Base-by-base conservation (phyloP, 225 moss, liverwort and hornwort genomes). In the Pseudoscleropodium purum region DNA sequence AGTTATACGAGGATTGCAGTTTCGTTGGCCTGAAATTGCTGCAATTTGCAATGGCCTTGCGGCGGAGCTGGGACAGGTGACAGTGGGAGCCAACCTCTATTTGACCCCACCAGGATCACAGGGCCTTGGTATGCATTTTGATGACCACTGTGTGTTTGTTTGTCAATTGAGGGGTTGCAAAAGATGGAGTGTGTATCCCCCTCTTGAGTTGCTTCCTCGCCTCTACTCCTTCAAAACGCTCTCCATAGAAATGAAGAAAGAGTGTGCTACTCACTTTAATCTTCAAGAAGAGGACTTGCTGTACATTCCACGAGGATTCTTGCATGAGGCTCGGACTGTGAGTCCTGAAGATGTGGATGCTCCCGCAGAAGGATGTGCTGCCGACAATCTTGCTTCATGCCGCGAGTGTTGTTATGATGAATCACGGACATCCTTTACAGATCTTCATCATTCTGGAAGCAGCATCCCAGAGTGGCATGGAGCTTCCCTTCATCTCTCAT, bases 61-160 rank as follows among this genome's bases (percentile, higher is more conserved):
- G 39, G 91, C 13, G 52, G 93, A 93, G 70, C 84, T 93, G 90
- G 96, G 97, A 33, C 98, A 98, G 87, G 95, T 94, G 77, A 98
- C 97, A 84, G 96, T 97, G 47, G 98, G 98, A 82, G 98, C 92
- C 73, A 98, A 97, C 79, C 89, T 97, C 14, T 98, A 97, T 86
- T 67, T 98, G 82, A 98, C 98, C 30, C 98, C 98, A 29, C 88
- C 93, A 81, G 90, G 91, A 91, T 93, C 97, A 33, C 98, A 98
- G 88, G 98, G 98, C 59, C 94, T 98, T 54, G 92, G 89, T 41
- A 87, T 92, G 77, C 98, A 98, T 90, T 96, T 93, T 82, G 98
- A 98, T 79, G 98, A 98, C 81, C 98, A 98, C 87, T 97, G 98
- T 87, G 97, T 98, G 66, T 94, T 97, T 61, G 94, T 97, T 57